Base-by-base conservation (phyloP, 208 protist genomes). In the Porcisia deanei region DNA sequence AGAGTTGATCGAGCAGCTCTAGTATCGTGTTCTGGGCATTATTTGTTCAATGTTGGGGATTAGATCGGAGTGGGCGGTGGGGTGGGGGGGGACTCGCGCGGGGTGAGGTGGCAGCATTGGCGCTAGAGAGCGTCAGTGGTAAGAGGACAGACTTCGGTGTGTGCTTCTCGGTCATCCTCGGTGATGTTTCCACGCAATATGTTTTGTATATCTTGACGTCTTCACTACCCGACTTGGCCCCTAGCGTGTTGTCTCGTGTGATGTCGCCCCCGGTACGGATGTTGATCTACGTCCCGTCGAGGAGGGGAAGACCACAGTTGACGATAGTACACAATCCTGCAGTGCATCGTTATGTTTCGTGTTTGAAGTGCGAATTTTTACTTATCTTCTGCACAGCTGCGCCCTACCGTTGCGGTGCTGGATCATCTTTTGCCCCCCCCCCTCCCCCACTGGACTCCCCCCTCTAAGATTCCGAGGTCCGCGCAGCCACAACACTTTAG, bases 1-100 rank as follows among this genome's bases (percentile, higher is more conserved):
- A n/a, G 73, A 81, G 47, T 47, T 54, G 5, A 30, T 81, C 2
- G 65, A 57, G 5, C 53, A 55, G 0, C 66, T 77, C 7, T 81
- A 73, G 39, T 14, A 39, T n/a, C 39, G 10, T 34, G 12, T 37
- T 22, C 25, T 6, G 41, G 41, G 41, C 20, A n/a, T 10, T 34
- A n/a, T 6, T 52, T 12, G 41, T 6, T 7, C 25, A 43, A 14
- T 9, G 5, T 10, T 67, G 41, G 55, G 3, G n/a, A 75, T 30
- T 30, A 30, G 30, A 30, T 30, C 30, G 69, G 47, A 58, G 9
- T 34, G 53, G 18, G 55, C 6, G 2, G 20, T 22, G 66, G 12
- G 45, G 8, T 14, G 47, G 66, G 16, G 63, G 14, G 5, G 10
- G 30, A 30, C 30, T 30, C 30, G 30, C 30, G 30, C 30, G 47